Conservation (phyloP, 371 early-diverging fungal species). For the Mucor irregularis region DNA sequence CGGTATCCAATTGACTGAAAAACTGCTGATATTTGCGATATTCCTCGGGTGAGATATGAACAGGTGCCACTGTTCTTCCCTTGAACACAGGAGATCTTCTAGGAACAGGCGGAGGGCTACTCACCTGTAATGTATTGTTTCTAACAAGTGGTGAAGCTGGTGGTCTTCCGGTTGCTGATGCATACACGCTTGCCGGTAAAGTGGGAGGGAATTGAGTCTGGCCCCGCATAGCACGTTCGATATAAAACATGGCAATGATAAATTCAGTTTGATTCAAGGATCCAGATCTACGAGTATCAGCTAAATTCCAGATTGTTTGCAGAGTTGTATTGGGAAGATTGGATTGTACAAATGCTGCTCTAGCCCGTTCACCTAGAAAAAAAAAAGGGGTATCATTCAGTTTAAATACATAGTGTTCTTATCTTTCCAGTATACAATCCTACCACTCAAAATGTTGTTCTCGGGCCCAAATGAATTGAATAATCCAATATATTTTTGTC, state of each 20-base stretch:
- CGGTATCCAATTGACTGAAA: constrained; percentile 35
- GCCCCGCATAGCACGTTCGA: constrained; percentile 67
- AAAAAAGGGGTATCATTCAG: neutral
- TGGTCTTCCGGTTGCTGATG: constrained; percentile 54
- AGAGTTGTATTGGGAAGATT: constrained; percentile 50
- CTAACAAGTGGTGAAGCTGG: constrained; percentile 31
- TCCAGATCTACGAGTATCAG: constrained; percentile 70
- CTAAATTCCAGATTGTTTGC: constrained; percentile 62
- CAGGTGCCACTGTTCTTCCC: neutral
- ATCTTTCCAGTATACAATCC: constrained; percentile 8
- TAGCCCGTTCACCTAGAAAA: constrained; percentile 48
- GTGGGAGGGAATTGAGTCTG: constrained; percentile 53
- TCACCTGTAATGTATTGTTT: constrained; percentile 21
- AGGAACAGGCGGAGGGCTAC: constrained; percentile 13
- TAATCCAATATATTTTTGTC: constrained; percentile 64
- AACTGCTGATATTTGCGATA: constrained; percentile 29
- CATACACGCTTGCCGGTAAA: constrained; percentile 60
- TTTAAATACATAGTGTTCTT: constrained; percentile 7
- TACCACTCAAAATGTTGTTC: constrained; percentile 66
- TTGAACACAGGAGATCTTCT: constrained; percentile 22
- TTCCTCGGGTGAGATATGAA: constrained; percentile 35
- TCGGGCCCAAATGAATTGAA: constrained; percentile 71
- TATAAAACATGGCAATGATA: constrained; percentile 81
- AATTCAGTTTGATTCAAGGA: constrained; percentile 73
- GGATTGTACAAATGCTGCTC: constrained; percentile 50